A percentile compares a stretch with the other conserved stretches of the same genome.
Evolutionary conservation across 257 asterid species (phyloP).

Genomic region (Plectranthus barbatus): DNA sequence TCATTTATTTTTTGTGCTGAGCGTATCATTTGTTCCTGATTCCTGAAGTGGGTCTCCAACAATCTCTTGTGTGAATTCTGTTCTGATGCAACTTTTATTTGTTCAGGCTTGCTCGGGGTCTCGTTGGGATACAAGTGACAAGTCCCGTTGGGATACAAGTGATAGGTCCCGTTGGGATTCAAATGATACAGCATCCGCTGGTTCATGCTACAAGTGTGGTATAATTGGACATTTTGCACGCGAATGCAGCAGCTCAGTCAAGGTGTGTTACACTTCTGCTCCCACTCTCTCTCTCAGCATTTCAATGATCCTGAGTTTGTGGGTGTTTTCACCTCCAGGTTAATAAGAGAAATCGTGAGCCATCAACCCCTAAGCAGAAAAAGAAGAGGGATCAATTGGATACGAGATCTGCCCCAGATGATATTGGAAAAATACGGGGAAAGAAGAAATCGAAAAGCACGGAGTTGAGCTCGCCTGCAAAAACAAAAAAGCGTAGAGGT

Average conservation of each 20-base stretch:
- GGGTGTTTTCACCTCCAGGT: slow-evolving; percentile 35
- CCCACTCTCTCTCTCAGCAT: too few species aligned
- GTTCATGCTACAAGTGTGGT: slow-evolving; percentile 77
- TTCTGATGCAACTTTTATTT: slow-evolving; percentile 6
- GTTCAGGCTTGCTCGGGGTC: slow-evolving; percentile 58
- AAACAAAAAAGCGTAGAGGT: slow-evolving; percentile 53
- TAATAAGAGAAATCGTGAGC: slow-evolving; percentile 46
- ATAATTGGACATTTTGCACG: slow-evolving; percentile 86
- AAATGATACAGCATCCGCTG: slow-evolving; percentile 19
- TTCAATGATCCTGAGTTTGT: too few species aligned
- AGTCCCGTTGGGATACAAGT: slow-evolving; percentile 26
- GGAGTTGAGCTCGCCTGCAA: slow-evolving; percentile 23
- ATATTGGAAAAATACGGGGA: slow-evolving; percentile 26
- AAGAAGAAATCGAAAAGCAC: slow-evolving; percentile 25
- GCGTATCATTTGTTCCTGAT: too few species aligned
- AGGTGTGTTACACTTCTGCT: slow-evolving; percentile 25
- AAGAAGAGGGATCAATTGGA: slow-evolving; percentile 31
- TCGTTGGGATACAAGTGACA: slow-evolving; percentile 28
- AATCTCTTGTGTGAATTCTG: background rate
- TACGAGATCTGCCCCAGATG: slow-evolving; percentile 41
- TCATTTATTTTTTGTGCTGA: background rate
- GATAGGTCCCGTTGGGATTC: slow-evolving; percentile 25
- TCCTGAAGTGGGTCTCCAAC: background rate
- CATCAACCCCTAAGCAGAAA: slow-evolving; percentile 58
- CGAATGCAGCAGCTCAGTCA: slow-evolving; percentile 54